Base-by-base conservation (phyloP, 1,284 basidiomycete genomes). In the Jaminaea rosea region DNA sequence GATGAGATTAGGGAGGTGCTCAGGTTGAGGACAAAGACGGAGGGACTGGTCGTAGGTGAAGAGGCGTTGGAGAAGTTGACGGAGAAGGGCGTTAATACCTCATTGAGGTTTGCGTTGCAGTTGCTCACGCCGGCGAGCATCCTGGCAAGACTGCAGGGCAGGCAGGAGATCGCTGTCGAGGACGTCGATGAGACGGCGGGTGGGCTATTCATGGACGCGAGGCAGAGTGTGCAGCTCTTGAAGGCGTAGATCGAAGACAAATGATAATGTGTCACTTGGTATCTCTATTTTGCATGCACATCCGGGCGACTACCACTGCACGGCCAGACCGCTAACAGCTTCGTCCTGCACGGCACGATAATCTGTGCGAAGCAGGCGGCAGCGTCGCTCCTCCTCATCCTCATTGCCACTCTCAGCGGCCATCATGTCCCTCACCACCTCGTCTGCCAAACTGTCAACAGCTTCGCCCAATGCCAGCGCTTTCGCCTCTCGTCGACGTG, bases 101-200 rank as follows among this genome's bases (percentile, higher is more conserved):
- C 87, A 19, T 78, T 98, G 68, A 81, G 92, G 85, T 96, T 92
- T 74, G 88, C 88, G 1, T 79, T 97, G 11, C 93, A 98, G 75
- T 79, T 97, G 8, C 80, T 97, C 53, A 87, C 88, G 0, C 93
- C 93, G 0, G 88, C 89, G 1, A 85, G 86, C n/a, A 94, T 97
- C 63, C 80, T 96, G 1, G 83, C 89, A 4, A 78, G 80, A 44
- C 76, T 91, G 13, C 80, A 81, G 0, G 90, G 91, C 2, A 83
- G 88, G 53, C 79, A 77, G 23, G 85, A 91, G 66, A 88, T 98
- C 52, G 81, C 83, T 51, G 76, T 84, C 9, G 86, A 92, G 56
- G 93, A 98, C 72, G 83, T 98, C 46, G 79, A 80, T 21, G 91
- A 97, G 79, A 23, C 24, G 13, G 85, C 85, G 55, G 87, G 90